These are phyloP conservation scores for Fusarium redolens DNA, from an alignment of 2,329 filamentous ascomycete genomes.

Conservation along the genomic window DNA sequence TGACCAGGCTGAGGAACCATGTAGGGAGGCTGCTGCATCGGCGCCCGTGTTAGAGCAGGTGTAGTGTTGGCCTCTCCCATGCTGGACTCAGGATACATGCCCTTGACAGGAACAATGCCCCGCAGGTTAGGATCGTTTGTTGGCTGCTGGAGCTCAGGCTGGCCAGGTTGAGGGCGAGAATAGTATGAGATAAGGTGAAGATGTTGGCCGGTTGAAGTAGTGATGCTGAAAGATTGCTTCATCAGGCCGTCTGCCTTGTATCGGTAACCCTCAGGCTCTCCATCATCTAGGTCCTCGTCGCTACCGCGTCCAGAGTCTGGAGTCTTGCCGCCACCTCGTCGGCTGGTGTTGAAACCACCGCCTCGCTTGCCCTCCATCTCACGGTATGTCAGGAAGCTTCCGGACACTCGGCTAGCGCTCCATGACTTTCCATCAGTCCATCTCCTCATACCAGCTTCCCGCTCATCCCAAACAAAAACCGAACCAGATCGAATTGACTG, in stretches of 20 bases:
- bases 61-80: constrained; percentile 86
- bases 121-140: constrained; percentile 83
- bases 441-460: constrained; percentile 96
- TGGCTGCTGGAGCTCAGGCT: constrained; percentile 81
- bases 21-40: constrained; percentile 64
- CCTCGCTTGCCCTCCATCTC: constrained; percentile 99
- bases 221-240: constrained; percentile 99
- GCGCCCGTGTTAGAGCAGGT: constrained; percentile 82
- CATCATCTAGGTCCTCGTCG: constrained; percentile 86
- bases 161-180: constrained; percentile 79
- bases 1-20: constrained; percentile 51
- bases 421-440: constrained; percentile 99
- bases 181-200: constrained; percentile 98
- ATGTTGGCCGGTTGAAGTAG: constrained; percentile 87
- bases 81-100: constrained; percentile 97
- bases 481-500: constrained; percentile 96
- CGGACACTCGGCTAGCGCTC: constrained; percentile 97
- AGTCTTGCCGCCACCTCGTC: constrained; percentile 75
- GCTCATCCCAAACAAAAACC: constrained; percentile 99
- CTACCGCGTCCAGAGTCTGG: constrained; percentile 84
- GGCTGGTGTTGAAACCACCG: constrained; percentile 73
- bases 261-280: constrained; percentile 88
- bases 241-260: constrained; percentile 98
- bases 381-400: constrained; percentile 95
- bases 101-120: constrained; percentile 87